Evolutionary conservation across 148 eudicot genomes (phyloP).

Genomic region (Drosera capensis): DNA sequence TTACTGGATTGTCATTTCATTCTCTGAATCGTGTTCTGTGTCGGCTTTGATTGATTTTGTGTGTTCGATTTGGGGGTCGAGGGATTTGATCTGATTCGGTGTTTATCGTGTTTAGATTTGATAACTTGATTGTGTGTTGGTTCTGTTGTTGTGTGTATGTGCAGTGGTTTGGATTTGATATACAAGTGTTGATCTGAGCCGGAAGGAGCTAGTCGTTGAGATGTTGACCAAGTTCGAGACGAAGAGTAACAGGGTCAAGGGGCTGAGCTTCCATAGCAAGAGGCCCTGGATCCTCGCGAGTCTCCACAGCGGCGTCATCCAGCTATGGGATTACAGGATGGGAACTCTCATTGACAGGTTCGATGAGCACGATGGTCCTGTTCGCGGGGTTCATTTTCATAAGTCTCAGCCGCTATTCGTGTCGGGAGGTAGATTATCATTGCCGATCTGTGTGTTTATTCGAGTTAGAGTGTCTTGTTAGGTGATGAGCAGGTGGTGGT

Average conservation of each 20-base stretch:
- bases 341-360: constrained; percentile 58
- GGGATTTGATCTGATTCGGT: no score
- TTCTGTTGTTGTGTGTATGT: constrained; percentile 1
- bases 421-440: constrained; percentile 76
- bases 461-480: no score
- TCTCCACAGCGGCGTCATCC: constrained; percentile 65
- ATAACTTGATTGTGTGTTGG: not conserved
- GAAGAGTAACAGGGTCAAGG: constrained; percentile 64
- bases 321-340: constrained; percentile 66
- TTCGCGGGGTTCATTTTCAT: constrained; percentile 60
- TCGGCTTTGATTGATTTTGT: not conserved
- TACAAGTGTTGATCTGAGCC: no score
- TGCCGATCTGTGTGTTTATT: no score
- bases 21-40: no score
- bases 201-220: no score
- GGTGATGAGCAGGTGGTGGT: no score
- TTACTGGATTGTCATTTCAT: no score
- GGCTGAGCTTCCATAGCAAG: constrained; percentile 54
- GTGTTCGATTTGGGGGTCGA: constrained; percentile 1
- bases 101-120: not conserved
- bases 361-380: constrained; percentile 69
- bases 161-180: constrained; percentile 6
- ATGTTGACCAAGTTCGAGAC: constrained; percentile 68
- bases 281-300: constrained; percentile 70
- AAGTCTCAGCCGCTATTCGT: constrained; percentile 59